Percentiles rank a stretch among this genome's conserved stretches.
These are phyloP conservation scores for Aspergillus sergii DNA, from an alignment of 2,329 filamentous ascomycete species.

Conservation along the genomic window DNA sequence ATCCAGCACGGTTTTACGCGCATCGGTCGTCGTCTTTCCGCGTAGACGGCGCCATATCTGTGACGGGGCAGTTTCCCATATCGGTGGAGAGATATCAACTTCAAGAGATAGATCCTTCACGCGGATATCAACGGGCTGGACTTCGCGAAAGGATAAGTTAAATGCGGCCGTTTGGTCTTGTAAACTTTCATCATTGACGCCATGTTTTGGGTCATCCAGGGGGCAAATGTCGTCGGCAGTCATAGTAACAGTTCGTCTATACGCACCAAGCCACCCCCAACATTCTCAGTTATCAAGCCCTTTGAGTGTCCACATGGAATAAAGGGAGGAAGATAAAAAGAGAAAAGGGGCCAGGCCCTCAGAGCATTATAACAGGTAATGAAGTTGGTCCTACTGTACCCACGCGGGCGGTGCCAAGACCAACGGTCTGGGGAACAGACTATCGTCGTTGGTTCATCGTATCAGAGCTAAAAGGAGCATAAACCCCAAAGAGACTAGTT, in stretches of 20 bases:
- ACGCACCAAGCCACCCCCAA: not conserved
- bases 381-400: not conserved
- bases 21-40: conserved; percentile 25
- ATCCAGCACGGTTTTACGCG: conserved; percentile 58
- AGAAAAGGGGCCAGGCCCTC: not conserved
- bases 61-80: conserved; percentile 35
- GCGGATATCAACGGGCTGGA: conserved; percentile 43
- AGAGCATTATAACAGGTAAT: not conserved
- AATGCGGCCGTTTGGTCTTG: conserved; percentile 18
- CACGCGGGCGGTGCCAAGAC: not conserved
- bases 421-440: not conserved
- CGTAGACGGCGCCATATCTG: conserved; percentile 36
- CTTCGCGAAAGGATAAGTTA: conserved; percentile 44
- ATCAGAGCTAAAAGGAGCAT: not conserved
- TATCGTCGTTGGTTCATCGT: not conserved
- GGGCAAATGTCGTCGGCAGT: not conserved
- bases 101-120: conserved; percentile 38
- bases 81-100: conserved; percentile 34
- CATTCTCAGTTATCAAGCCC: not conserved
- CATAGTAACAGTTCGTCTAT: not conserved
- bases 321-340: conserved; percentile 5
- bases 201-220: conserved; percentile 14
- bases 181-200: conserved; percentile 7
- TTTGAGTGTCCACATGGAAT: conserved; percentile 15
- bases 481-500: not conserved